Base-by-base conservation (phyloP, 176 grass and related monocot species). In the Cenchrus americanus region DNA sequence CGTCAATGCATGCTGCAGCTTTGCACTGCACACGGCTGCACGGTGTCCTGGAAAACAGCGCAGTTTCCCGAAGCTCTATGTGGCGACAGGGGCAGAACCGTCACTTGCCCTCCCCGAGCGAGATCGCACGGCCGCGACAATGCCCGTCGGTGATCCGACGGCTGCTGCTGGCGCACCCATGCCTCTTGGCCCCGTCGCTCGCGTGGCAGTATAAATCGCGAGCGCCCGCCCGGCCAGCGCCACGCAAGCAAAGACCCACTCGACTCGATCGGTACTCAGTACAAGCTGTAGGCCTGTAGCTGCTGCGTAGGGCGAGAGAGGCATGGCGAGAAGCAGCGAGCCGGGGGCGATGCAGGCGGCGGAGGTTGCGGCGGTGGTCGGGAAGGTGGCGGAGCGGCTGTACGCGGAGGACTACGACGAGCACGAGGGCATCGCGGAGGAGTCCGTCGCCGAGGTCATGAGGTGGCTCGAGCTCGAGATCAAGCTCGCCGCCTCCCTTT, bases 401-500 rank as follows among this genome's bases (percentile, higher is more conserved):
- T 41, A 24, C 5, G 55, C 66, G 54, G 72, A n/a, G 6, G 42
- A 10, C 32, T 61, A 79, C 5, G 65, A 30, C 23, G 81, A 60
- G 3, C 18, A 79, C 13, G 51, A 50, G 17, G 87, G 69, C 43
- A 69, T 85, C 18, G 66, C 78, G 44, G 91, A 93, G 81, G 87
- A 84, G 43, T 77, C 77, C 52, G 43, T 93, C 18, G 66, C 73
- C 10, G 77, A 87, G 77, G 52, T 93, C 57, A 93, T 93, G 91
- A 27, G 69, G 77, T 87, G 87, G 85, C 82, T 93, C 18, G 85
- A 89, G 82, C 76, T 82, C 14, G 91, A 93, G 86, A 78, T 91
- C 86, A 83, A 72, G 59, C 75, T 83, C 72, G 74, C 80, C 47
- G 40, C 52, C 34, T 37, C 34, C 34, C 34, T 37, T 37, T 37